Percentiles rank a stretch among this genome's conserved stretches.
phyloP scores from a whole-genome alignment of 345 rosid species.

The thale cress (Arabidopsis thaliana) region DNA sequence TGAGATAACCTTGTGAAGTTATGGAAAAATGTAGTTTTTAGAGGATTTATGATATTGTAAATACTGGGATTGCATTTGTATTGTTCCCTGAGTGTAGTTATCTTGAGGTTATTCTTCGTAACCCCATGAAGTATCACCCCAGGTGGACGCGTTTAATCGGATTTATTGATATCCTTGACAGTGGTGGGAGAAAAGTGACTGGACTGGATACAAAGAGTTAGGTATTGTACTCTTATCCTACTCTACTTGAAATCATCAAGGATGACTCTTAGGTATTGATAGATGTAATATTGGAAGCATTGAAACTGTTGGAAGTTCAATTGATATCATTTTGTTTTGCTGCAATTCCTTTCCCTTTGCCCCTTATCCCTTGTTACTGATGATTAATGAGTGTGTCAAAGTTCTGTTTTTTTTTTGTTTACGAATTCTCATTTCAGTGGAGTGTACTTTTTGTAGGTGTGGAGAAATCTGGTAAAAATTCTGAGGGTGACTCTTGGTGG shows the following conservation, averaged over 20 bases:
- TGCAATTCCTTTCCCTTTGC: not conserved
- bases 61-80: slow-evolving; percentile 15
- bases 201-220: slow-evolving; percentile 99
- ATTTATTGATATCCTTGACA: slow-evolving; percentile 89
- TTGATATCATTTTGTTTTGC: slow-evolving; percentile 27
- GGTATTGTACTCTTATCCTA: slow-evolving; percentile 54
- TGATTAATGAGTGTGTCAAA: not conserved
- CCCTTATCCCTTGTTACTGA: not conserved
- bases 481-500: slow-evolving; percentile 99
- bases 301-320: slow-evolving; percentile 1
- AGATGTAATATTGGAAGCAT: not conserved
- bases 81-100: slow-evolving; percentile 16
- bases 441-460: slow-evolving; percentile 64
- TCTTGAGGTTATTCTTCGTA: slow-evolving; percentile 51
- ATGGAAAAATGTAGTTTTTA: not conserved
- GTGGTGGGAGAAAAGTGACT: slow-evolving; percentile 99
- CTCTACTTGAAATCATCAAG: not conserved
- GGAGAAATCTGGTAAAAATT: slow-evolving; percentile 95
- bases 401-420: not conserved
- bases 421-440: slow-evolving; percentile 15
- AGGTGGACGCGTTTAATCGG: slow-evolving; percentile 76
- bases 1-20: not conserved
- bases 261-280: too few species aligned
- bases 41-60: not conserved
- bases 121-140: slow-evolving; percentile 60